Conservation (phyloP, 73 alveolate genomes). For the Symbiodinium natans region DNA sequence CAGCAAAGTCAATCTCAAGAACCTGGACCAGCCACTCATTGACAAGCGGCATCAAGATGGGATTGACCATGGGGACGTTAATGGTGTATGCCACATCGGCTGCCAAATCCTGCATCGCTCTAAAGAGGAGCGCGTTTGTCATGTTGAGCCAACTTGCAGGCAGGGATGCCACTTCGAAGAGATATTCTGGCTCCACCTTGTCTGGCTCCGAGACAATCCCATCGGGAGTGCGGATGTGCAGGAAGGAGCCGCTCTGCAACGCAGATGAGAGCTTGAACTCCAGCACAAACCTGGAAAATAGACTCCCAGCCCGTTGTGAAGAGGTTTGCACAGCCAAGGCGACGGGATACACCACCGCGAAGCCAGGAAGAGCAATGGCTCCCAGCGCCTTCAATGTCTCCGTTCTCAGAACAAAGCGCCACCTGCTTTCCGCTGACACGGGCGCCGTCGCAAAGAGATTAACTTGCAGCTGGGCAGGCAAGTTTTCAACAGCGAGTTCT, state of each 20-base stretch:
- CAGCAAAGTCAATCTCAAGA: not conserved
- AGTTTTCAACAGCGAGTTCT: not conserved
- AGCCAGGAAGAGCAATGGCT: constrained; percentile 7
- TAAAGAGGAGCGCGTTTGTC: constrained; percentile 19
- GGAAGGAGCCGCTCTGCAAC: constrained; percentile 6
- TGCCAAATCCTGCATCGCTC: not conserved
- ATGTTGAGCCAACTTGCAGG: not conserved
- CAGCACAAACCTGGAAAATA: constrained; percentile 21
- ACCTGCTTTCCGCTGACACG: not conserved
- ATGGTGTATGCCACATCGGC: not conserved
- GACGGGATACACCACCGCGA: not conserved
- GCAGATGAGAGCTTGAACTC: not conserved
- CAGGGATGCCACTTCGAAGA: not conserved
- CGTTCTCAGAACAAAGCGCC: constrained; percentile 31
- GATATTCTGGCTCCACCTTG: too few species aligned
- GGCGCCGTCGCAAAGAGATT: constrained; percentile 2
- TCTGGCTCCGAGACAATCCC: not conserved
- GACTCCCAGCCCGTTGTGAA: constrained; percentile 41
- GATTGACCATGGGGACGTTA: not conserved
- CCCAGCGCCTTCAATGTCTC: constrained; percentile 8
- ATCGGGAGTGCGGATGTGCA: not conserved
- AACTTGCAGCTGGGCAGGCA: not conserved
- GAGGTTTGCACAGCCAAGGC: constrained; percentile 8
- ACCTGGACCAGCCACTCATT: not conserved
- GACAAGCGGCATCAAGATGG: not conserved